Evolutionary conservation across 106 monocot genomes (phyloP).

Genomic region (Allium cepa): DNA sequence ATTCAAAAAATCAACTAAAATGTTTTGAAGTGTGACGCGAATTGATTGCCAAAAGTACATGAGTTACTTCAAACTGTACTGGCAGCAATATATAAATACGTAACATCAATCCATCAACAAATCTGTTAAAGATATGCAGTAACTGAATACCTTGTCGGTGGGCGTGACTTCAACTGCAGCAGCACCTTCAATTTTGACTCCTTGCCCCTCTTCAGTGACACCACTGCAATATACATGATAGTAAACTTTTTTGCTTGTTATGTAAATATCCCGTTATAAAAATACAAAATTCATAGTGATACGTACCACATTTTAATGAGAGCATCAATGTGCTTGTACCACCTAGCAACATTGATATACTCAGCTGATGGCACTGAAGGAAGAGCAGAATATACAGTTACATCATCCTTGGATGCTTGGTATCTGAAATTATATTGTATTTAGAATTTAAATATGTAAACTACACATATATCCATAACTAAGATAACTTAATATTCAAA

Average conservation of each 20-base stretch:
- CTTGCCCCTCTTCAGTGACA: conserved; percentile 45
- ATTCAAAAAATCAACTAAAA: no score
- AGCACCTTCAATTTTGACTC: conserved; percentile 56
- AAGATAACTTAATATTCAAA: not conserved
- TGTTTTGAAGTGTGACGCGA: no score
- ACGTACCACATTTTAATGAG: conserved; percentile 59
- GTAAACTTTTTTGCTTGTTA: not conserved
- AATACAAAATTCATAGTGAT: not conserved
- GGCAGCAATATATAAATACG: no score
- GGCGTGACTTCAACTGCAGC: conserved; percentile 29
- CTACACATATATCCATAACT: not conserved
- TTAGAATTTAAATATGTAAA: not conserved
- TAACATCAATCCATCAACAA: no score
- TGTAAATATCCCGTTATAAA: no score
- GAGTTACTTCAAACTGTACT: no score
- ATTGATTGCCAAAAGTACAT: no score
- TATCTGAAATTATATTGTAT: conserved; percentile 34
- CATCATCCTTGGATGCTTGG: conserved; percentile 95
- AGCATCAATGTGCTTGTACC: conserved; percentile 93
- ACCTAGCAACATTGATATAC: conserved; percentile 67
- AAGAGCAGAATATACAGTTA: conserved; percentile 48
- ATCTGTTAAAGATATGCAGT: no score
- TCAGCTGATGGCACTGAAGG: conserved; percentile 35
- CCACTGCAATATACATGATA: conserved; percentile 29
- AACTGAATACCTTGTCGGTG: conserved; percentile 60